These are phyloP conservation scores for Fraxinus pennsylvanica DNA, from an alignment of 257 asterid species.

Conservation along the genomic window DNA sequence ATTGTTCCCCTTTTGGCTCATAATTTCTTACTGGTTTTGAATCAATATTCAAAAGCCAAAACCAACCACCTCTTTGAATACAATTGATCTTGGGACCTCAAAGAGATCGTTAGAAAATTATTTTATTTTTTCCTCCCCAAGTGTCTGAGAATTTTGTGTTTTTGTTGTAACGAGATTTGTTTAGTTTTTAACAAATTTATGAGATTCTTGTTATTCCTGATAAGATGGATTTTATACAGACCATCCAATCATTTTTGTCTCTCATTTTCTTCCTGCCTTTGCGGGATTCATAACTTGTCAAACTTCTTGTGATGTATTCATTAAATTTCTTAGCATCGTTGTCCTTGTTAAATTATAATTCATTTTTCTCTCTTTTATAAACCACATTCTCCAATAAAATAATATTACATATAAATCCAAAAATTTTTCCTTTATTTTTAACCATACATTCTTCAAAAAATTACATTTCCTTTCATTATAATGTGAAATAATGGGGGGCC, in stretches of 20 bases:
- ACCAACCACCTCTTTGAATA: not conserved
- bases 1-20: slow-evolving; percentile 22
- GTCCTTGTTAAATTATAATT: no score
- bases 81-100: not conserved
- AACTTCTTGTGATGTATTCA: no score
- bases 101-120: not conserved
- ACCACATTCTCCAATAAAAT: no score
- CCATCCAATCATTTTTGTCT: not conserved
- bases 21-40: not conserved
- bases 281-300: not conserved
- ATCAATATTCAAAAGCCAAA: not conserved
- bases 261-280: not conserved
- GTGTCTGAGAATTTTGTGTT: not conserved
- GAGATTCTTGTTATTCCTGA: not conserved
- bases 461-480: no score
- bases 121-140: not conserved
- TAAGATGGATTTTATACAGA: not conserved
- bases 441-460: no score
- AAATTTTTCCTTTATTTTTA: no score
- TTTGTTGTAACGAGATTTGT: not conserved
- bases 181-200: not conserved
- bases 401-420: no score
- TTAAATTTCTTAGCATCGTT: no score
- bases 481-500: no score
- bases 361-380: no score